Conservation (phyloP, 2,329 filamentous ascomycete species). For the Ploettnerulaceae sp. region DNA sequence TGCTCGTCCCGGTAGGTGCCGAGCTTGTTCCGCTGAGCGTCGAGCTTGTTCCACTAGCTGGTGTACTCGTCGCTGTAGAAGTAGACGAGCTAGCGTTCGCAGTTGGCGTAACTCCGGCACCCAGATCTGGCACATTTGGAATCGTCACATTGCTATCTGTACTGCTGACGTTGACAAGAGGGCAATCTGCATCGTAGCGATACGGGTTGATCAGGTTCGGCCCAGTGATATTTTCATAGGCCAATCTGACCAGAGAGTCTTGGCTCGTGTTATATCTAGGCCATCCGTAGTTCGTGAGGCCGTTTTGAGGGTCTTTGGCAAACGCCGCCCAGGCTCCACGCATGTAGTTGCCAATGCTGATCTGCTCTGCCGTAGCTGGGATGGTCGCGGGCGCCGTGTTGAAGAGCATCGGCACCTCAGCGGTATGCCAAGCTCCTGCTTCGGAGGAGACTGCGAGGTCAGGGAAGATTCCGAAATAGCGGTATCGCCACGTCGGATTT, state of each 20-base stretch:
- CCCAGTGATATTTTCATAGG: conserved; percentile 29
- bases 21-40: not conserved
- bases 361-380: conserved; percentile 29
- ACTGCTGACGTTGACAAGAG: conserved; percentile 21
- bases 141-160: conserved; percentile 7
- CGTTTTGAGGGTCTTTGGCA: conserved; percentile 36
- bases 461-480: conserved; percentile 37
- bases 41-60: not conserved
- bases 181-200: conserved; percentile 28
- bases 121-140: conserved; percentile 15
- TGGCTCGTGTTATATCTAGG: conserved; percentile 24
- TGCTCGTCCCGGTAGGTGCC: not conserved
- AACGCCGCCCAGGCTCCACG: conserved; percentile 39
- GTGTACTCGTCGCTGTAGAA: not conserved
- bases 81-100: not conserved
- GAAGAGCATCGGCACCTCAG: conserved; percentile 35
- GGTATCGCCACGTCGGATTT: conserved; percentile 37
- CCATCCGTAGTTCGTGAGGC: conserved; percentile 34
- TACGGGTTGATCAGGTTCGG: conserved; percentile 28
- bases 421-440: conserved; percentile 35
- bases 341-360: conserved; percentile 34
- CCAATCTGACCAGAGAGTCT: conserved; percentile 29
- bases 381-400: conserved; percentile 25
- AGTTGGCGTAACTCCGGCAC: conserved; percentile 14
- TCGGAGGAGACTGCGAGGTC: conserved; percentile 31